Percentiles rank a stretch among this genome's conserved stretches.
These are phyloP conservation scores for Xylaria longipes DNA, from an alignment of 495 filamentous ascomycete genomes.

Conservation along the genomic window DNA sequence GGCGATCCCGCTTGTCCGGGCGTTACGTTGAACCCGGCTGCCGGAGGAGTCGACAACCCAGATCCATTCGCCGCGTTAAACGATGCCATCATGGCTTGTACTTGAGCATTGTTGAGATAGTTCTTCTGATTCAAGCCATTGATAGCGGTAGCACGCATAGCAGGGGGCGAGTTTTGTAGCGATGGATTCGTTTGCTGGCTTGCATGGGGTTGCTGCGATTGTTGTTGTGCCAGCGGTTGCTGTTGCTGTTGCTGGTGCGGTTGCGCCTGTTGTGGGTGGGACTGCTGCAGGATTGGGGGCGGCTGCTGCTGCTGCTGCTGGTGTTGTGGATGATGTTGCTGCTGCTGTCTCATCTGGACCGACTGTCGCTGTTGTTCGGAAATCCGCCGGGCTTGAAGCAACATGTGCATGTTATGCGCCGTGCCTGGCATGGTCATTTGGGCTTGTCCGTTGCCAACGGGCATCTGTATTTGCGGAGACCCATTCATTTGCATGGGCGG, in stretches of 20 bases:
- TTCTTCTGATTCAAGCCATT: constrained; percentile 58
- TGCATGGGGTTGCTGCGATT: constrained; percentile 46
- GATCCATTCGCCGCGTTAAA: constrained; percentile 46
- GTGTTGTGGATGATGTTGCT: constrained; percentile 48
- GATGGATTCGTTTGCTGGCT: constrained; percentile 42
- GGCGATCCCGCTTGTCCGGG: constrained; percentile 46
- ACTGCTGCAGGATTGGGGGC: constrained; percentile 41
- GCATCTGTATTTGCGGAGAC: constrained; percentile 76
- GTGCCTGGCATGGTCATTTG: constrained; percentile 68
- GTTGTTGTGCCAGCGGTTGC: constrained; percentile 46
- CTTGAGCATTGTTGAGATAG: constrained; percentile 52
- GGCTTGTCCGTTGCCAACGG: constrained; percentile 62
- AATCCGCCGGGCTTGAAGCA: constrained; percentile 65
- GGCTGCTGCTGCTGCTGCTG: constrained; percentile 46
- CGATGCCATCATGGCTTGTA: constrained; percentile 50
- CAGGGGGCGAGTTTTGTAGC: constrained; percentile 46
- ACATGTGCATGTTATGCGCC: constrained; percentile 63
- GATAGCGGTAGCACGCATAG: constrained; percentile 54
- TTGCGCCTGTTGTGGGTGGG: constrained; percentile 38
- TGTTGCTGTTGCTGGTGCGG: constrained; percentile 44
- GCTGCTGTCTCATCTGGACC: constrained; percentile 55
- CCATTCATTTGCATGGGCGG: constrained; percentile 69
- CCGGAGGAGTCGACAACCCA: constrained; percentile 50
- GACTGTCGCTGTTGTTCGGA: constrained; percentile 68
- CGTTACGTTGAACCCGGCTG: constrained; percentile 45